These are phyloP conservation scores for Pinus albicaulis DNA, from an alignment of 75 land plant genomes.

Conservation along the genomic window DNA sequence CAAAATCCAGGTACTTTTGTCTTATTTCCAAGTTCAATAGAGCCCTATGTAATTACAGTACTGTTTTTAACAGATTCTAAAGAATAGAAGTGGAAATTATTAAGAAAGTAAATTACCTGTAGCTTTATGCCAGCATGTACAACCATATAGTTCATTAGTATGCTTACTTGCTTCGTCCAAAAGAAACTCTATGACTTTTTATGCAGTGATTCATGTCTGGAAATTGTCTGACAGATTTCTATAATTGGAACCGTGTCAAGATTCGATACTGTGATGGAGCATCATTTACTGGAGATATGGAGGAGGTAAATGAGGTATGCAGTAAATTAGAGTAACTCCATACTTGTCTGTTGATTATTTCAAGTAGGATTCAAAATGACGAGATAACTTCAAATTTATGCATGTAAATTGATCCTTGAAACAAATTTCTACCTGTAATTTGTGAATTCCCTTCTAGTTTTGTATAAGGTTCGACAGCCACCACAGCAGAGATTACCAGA, in stretches of 20 bases:
- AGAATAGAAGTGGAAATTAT: background rate
- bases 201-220: background rate
- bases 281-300: constrained; percentile 77
- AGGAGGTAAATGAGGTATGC: constrained; percentile 45
- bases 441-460: constrained; percentile 3
- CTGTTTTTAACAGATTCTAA: background rate
- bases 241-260: constrained; percentile 87
- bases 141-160: background rate
- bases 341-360: background rate
- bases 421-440: background rate
- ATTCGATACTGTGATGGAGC: constrained; percentile 92
- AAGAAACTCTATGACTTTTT: background rate
- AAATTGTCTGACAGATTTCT: constrained; percentile 58
- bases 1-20: constrained; percentile 64
- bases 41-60: background rate
- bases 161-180: background rate
- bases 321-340: background rate
- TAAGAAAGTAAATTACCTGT: background rate
- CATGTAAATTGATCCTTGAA: too few relatives aligned
- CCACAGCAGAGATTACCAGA: background rate
- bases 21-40: background rate
- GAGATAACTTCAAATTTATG: background rate
- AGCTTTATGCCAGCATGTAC: constrained; percentile 3
- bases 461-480: background rate
- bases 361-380: background rate